Conservation (phyloP, 257 asterid species). For the Handroanthus guayacan region DNA sequence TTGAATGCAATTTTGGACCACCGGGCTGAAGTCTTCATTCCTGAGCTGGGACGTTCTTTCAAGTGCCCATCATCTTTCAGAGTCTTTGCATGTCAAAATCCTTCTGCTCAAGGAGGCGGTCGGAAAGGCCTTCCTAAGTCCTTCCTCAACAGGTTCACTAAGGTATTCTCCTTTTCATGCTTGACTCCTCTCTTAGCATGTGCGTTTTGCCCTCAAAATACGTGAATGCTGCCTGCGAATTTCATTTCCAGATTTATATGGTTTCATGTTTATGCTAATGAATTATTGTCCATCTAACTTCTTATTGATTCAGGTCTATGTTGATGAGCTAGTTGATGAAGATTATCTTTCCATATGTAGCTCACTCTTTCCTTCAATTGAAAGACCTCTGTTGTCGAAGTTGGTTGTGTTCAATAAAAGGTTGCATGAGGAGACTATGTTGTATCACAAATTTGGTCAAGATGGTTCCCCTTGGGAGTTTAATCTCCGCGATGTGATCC, state of each 20-base stretch:
- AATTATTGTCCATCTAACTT: neutral
- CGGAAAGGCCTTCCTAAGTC: constrained; percentile 98
- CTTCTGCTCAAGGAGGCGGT: constrained; percentile 95
- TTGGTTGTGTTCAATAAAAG: constrained; percentile 76
- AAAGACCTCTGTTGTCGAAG: constrained; percentile 56
- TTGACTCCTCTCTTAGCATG: constrained; percentile 17
- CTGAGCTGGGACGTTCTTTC: constrained; percentile 84
- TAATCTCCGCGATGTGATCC: constrained; percentile 92
- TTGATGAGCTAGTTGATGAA: constrained; percentile 87
- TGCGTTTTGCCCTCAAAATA: constrained; percentile 7
- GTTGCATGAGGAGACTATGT: constrained; percentile 81
- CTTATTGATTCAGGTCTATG: constrained; percentile 71
- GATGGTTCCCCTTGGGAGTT: constrained; percentile 99
- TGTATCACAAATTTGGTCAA: constrained; percentile 75
- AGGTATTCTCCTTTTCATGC: constrained; percentile 55
- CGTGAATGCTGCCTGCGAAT: constrained; percentile 21
- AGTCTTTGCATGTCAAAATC: constrained; percentile 98
- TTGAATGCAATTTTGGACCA: constrained; percentile 95
- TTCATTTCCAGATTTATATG: constrained; percentile 15
- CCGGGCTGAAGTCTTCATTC: constrained; percentile 97
- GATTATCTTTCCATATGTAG: constrained; percentile 83
- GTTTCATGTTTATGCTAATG: constrained; percentile 10
- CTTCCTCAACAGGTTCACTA: constrained; percentile 92
- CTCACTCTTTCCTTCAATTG: constrained; percentile 73
- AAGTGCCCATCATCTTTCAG: constrained; percentile 90